Base-by-base conservation (phyloP, 2,329 filamentous ascomycete species). In the Fusarium concolor region DNA sequence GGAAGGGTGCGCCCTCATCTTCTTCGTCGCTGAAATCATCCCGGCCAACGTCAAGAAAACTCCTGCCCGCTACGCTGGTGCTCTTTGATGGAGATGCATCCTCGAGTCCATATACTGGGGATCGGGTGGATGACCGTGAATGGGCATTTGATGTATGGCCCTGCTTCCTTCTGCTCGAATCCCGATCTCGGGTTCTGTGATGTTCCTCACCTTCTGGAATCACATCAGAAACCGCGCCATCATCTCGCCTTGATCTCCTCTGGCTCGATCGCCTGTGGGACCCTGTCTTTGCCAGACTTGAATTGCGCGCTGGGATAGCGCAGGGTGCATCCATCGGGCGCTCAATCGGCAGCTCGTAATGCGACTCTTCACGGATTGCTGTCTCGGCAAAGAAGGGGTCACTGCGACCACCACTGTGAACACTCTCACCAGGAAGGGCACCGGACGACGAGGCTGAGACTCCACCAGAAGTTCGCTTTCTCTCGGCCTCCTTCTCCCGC, bases 1-100 rank as follows among this genome's bases (percentile, higher is more conserved):
- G 91, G 18, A 88, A 91, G 2, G 91, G 91, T 0, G 91, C 91
- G 15, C 88, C 89, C 18, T 92, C 89, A 22, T 91, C 87, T 4
- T 81, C 76, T 12, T 79, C 77, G 0, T 71, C 65, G 11, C 70
- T 66, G n/a, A 67, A 62, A 18, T 81, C 78, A 10, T 78, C 74
- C 24, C 76, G 71, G 10, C 75, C 68, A 42, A 76, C 73, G 22
- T 72, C 69, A 5, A 76, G 70, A 41, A 72, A 68, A 9, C 61
- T 68, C 22, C 68, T 52, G 4, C 67, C 67, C 6, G 68, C 70
- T 3, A 71, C 67, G 5, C 70, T 65, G 22, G 65, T 64, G 4
- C 62, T 54, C 28, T 65, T 65, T 5, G 67, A 65, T 1, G 72
- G 67, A 3, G 70, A 57, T 7, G 64, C 50, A 4, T 77, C 74